A percentile compares a stretch with the other conserved stretches of the same genome.
These are phyloP conservation scores for Viola pubescens DNA, from an alignment of 441 rosid genomes.

Conservation along the genomic window DNA sequence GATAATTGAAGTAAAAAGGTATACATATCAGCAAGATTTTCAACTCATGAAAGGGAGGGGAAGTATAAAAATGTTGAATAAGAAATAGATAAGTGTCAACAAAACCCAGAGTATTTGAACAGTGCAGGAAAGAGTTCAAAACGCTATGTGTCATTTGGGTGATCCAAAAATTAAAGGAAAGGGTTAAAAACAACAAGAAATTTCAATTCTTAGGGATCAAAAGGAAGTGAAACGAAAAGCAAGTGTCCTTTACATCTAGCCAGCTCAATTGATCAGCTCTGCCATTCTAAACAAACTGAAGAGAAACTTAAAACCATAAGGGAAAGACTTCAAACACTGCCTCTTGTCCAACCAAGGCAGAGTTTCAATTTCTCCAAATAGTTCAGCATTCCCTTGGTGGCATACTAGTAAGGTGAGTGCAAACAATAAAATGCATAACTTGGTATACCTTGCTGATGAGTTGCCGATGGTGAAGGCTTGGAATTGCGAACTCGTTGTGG, in stretches of 20 bases:
- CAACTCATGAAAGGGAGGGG: not conserved
- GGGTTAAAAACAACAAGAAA: not conserved
- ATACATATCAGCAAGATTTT: no score
- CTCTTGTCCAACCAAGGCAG: not conserved
- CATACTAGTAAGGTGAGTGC: not conserved
- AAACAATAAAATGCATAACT: not conserved
- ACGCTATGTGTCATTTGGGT: no score
- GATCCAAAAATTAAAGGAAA: not conserved
- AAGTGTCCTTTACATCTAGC: not conserved
- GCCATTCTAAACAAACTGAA: not conserved
- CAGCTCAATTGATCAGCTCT: not conserved
- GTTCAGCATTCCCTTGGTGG: not conserved
- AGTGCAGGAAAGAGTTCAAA: no score
- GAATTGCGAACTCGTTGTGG: constrained; percentile 34
- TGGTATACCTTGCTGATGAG: constrained; percentile 30
- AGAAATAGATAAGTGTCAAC: not conserved
- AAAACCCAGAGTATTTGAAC: not conserved
- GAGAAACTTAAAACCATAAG: not conserved
- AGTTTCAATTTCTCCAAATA: constrained; percentile 1
- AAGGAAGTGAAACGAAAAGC: not conserved
- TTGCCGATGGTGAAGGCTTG: constrained; percentile 16
- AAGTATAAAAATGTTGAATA: not conserved
- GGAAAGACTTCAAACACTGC: not conserved
- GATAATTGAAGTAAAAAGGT: not conserved
- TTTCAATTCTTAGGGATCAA: not conserved